Evolutionary conservation across 2,329 filamentous ascomycete species (phyloP).

Genomic region (Polytolypa hystricis): DNA sequence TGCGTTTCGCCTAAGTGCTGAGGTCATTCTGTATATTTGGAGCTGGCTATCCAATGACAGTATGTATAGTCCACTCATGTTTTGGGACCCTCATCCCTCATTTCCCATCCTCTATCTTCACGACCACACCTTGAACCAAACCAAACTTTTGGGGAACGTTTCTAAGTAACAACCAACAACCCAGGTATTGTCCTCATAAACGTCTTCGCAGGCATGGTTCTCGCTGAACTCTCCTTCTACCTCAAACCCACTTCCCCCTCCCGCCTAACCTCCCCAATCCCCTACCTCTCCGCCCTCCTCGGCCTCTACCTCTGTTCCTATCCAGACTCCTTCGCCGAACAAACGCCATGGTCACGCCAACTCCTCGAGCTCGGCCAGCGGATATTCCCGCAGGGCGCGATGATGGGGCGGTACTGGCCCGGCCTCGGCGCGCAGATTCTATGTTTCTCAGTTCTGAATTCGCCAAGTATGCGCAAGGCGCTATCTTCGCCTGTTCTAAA

Average conservation of each 20-base stretch:
- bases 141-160: too few relatives aligned
- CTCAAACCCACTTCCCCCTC: conserved; percentile 38
- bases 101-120: too few relatives aligned
- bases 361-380: conserved; percentile 11
- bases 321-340: conserved; percentile 45
- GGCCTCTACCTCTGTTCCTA: conserved; percentile 51
- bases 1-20: conserved; percentile 39
- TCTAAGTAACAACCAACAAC: too few relatives aligned
- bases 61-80: conserved; percentile 14
- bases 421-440: conserved; percentile 40
- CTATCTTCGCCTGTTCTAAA: conserved; percentile 46
- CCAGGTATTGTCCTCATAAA: conserved; percentile 44
- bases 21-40: conserved; percentile 40
- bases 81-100: too few relatives aligned
- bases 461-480: conserved; percentile 39
- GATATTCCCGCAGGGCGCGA: conserved; percentile 28
- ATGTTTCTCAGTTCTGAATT: conserved; percentile 43
- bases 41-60: conserved; percentile 26
- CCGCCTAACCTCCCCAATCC: conserved; percentile 35
- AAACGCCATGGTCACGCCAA: conserved; percentile 42
- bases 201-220: conserved; percentile 51
- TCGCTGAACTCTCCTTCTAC: conserved; percentile 45
- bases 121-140: too few relatives aligned
- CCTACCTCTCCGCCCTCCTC: conserved; percentile 39
- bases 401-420: conserved; percentile 41